Conservation (phyloP, 768 basidiomycete species). For the Boletus rex-veris region DNA sequence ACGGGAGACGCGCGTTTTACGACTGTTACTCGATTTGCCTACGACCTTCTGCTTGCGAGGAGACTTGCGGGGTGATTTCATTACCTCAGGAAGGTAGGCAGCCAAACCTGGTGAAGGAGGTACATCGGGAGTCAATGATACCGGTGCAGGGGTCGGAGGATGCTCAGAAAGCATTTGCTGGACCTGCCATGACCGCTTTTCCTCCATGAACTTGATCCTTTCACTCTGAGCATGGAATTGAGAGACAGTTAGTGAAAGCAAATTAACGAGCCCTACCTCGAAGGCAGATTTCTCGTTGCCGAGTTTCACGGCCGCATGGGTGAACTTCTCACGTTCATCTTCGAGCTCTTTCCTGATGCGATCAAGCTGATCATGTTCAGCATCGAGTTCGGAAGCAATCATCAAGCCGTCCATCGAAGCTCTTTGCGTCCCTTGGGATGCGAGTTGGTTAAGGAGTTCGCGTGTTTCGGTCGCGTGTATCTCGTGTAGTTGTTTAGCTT, state of each 20-base stretch:
- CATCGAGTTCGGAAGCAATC: constrained; percentile 49
- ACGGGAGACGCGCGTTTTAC: constrained; percentile 46
- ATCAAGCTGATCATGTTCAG: constrained; percentile 52
- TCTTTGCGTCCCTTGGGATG: constrained; percentile 35
- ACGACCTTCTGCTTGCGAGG: constrained; percentile 44
- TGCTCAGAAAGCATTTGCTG: constrained; percentile 58
- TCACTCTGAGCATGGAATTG: constrained; percentile 46
- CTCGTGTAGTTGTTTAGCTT: constrained; percentile 45
- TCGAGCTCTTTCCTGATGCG: constrained; percentile 56
- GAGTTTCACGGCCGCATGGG: constrained; percentile 58
- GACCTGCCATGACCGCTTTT: constrained; percentile 71
- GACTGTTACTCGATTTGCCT: constrained; percentile 42
- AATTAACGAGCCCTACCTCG: constrained; percentile 48
- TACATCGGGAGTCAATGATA: constrained; percentile 21
- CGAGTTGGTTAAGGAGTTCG: constrained; percentile 54
- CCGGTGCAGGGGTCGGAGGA: constrained; percentile 37
- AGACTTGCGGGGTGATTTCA: constrained; percentile 43
- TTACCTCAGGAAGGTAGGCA: constrained; percentile 29
- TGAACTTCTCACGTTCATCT: constrained; percentile 59
- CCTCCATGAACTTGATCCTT: constrained; percentile 57
- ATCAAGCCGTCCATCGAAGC: constrained; percentile 45
- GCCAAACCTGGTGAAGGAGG: constrained; percentile 20
- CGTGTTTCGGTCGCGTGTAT: constrained; percentile 44
- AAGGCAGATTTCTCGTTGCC: constrained; percentile 61
- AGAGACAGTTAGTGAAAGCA: not conserved